phyloP scores from a whole-genome alignment of 2,329 filamentous ascomycete genomes.

The Venturia oleaginea region DNA sequence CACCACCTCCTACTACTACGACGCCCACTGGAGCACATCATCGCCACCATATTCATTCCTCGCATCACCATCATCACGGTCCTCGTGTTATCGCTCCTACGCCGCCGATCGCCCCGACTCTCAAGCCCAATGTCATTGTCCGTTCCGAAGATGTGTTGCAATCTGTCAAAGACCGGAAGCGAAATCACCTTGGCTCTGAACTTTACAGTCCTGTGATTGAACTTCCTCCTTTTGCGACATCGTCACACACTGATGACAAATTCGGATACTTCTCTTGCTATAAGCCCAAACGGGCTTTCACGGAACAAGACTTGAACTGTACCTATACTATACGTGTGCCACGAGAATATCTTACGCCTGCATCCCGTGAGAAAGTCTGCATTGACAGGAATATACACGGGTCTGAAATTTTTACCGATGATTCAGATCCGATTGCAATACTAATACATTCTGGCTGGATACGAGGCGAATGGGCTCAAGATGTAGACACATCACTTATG shows the following conservation, averaged over 20 bases:
- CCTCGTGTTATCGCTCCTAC: conserved; percentile 18
- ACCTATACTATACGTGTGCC: conserved; percentile 84
- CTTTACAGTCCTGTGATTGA: conserved; percentile 65
- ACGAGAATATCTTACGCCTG: conserved; percentile 60
- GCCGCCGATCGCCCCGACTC: conserved; percentile 29
- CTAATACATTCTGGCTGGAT: conserved; percentile 93
- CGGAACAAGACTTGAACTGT: conserved; percentile 70
- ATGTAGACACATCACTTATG: conserved; percentile 62
- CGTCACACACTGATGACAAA: conserved; percentile 36
- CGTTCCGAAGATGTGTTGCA: conserved; percentile 63
- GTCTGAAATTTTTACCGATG: conserved; percentile 89
- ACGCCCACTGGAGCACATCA: conserved; percentile 27
- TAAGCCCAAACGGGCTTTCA: conserved; percentile 65
- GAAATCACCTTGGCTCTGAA: conserved; percentile 74
- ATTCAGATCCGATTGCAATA: conserved; percentile 86
- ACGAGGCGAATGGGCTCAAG: conserved; percentile 74
- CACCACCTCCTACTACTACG: conserved; percentile 24
- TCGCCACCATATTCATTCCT: conserved; percentile 27
- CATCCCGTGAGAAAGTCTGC: conserved; percentile 75
- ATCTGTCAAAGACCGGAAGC: conserved; percentile 59
- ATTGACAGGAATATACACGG: conserved; percentile 77
- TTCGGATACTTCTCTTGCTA: conserved; percentile 53
- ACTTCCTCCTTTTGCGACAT: conserved; percentile 31
- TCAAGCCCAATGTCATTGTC: conserved; percentile 57
- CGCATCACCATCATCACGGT: conserved; percentile 30